A percentile compares a stretch with the other conserved stretches of the same genome.
phyloP scores from a whole-genome alignment of 208 protist genomes.

The Tetramitus jugosus region DNA sequence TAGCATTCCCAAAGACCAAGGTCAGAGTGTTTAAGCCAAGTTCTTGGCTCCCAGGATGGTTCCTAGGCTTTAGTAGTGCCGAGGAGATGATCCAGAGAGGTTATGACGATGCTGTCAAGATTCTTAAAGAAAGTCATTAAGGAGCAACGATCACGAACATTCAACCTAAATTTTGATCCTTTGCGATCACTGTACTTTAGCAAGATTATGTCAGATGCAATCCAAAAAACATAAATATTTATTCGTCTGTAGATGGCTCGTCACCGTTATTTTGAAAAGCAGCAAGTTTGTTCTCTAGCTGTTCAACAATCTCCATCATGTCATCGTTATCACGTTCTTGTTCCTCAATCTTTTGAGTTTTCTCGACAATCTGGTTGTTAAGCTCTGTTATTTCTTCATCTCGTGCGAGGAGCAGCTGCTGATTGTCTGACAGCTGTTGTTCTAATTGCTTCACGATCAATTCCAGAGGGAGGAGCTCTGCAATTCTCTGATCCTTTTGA shows the following conservation, averaged over 20 bases:
- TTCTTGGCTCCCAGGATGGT: conserved; percentile 16
- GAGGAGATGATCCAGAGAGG: conserved; percentile 5
- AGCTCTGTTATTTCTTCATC: too few species aligned
- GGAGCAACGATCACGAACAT: too few species aligned
- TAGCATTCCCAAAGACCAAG: conserved; percentile 7
- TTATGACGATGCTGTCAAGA: conserved; percentile 16
- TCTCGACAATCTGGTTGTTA: background rate
- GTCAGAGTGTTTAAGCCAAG: conserved; percentile 14
- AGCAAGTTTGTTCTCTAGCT: background rate
- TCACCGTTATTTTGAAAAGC: too few species aligned
- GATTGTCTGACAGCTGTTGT: too few species aligned
- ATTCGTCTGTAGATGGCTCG: too few species aligned
- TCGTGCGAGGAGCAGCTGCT: too few species aligned
- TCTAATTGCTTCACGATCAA: too few species aligned
- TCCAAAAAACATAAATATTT: too few species aligned
- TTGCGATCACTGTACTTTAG: too few species aligned
- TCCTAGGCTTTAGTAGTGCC: conserved; percentile 3
- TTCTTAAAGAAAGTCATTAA: background rate
- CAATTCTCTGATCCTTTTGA: background rate
- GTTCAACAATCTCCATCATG: conserved; percentile 24
- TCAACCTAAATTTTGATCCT: too few species aligned
- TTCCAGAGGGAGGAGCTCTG: too few species aligned
- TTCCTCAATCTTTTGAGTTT: background rate
- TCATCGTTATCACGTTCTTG: conserved; percentile 17
- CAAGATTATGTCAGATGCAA: too few species aligned